Evolutionary conservation across 208 protist species (phyloP), one percentile per base, ranked within the genome.

Genomic region (Leishmania gerbilli): DNA sequence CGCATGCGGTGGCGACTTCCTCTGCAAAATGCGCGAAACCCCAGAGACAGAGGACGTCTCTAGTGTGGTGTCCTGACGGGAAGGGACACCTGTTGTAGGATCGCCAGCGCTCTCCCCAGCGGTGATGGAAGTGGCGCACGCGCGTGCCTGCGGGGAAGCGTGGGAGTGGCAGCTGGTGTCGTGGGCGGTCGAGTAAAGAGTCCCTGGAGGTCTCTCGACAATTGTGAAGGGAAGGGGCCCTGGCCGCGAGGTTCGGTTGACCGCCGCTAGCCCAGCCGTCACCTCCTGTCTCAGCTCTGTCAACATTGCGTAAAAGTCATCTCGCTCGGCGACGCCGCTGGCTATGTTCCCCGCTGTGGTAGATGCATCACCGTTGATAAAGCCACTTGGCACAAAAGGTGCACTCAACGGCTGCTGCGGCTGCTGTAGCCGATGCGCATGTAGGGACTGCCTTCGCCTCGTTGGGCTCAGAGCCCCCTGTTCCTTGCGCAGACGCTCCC

Each of bases 271-370:
- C 13, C 79, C 81, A 17, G 83, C 74, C 8, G 60, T 53, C 47
- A 90, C 87, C 49, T 90, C 83, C 31, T 64, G 69, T 27, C 86
- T 83, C 27, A 92, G 82, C 5, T 76, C 82, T 17, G 77, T 64
- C 47, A 90, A 49, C 89, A 92, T 92, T 34, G 71, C 74, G 37
- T 79, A 71, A 7, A 92, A 80, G 51, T 77, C 81, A 68, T 90
- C 89, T 17, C 45, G 47, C 5, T 55, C 72, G 40, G 72, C 34
- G 34, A 40, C n/a, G 34, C 27, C 34, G 72, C n/a, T 3, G 45
- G 72, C 11, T 17, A 24, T 58, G 51, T 15, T 62, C 72, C 31
- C 51, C 34, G 72, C 72, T 11, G 72, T 68, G 3, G 72, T 58
- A 65, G 13, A 62, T 19, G 42, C 27, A 62, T 56, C 58, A 27